A percentile compares a stretch with the other conserved stretches of the same genome.
These are phyloP conservation scores for Aspergillus ibericus DNA, from an alignment of 2,329 filamentous ascomycete genomes.

Conservation along the genomic window DNA sequence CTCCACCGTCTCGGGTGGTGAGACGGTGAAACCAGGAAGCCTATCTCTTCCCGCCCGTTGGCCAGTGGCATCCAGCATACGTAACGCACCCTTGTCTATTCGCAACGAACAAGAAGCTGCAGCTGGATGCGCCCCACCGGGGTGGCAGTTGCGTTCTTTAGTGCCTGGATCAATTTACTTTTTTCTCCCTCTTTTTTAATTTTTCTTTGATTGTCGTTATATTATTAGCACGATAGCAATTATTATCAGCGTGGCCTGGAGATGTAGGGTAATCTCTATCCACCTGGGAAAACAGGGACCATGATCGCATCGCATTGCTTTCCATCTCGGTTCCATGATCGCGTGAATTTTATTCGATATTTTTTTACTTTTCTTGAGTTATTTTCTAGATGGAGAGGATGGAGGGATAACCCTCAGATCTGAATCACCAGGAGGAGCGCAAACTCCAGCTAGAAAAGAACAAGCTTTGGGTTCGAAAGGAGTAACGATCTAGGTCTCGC, in stretches of 20 bases:
- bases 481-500: slow-evolving; percentile 1
- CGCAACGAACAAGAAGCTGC: slow-evolving; percentile 15
- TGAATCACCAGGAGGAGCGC: background rate
- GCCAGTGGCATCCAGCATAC: slow-evolving; percentile 14
- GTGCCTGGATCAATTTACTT: background rate
- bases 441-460: background rate
- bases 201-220: background rate
- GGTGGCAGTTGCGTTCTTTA: slow-evolving; percentile 1
- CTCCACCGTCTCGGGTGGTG: slow-evolving; percentile 14
- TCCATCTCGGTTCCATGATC: too few relatives aligned
- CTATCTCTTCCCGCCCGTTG: slow-evolving; percentile 11
- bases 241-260: background rate
- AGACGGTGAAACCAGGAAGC: slow-evolving; percentile 20
- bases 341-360: background rate
- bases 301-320: too few relatives aligned
- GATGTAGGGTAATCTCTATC: too few relatives aligned
- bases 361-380: background rate
- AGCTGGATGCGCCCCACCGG: slow-evolving; percentile 11
- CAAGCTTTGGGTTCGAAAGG: background rate
- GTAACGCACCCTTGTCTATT: slow-evolving; percentile 22
- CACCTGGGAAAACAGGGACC: too few relatives aligned
- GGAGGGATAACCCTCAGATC: background rate
- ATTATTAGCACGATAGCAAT: background rate
- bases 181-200: background rate
- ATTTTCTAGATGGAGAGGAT: background rate